Conservation (phyloP, 306 rosid species). For the Gillenia trifoliata region DNA sequence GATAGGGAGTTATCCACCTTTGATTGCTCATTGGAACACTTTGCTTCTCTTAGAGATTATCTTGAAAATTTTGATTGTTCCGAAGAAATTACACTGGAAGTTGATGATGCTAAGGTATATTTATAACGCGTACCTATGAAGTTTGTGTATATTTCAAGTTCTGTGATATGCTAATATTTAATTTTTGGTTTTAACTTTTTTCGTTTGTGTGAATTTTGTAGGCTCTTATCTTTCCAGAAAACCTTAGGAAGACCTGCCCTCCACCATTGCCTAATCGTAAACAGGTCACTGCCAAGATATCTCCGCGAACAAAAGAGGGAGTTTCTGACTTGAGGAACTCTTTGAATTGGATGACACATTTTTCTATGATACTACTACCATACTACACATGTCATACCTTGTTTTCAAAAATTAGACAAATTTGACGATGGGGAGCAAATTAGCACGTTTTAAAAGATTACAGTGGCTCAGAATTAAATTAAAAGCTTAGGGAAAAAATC, state of each 20-base stretch:
- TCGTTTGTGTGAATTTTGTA: too few species aligned
- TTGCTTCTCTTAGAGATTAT: neutral
- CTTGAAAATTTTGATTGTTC: neutral
- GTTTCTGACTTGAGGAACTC: neutral
- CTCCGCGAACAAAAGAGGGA: neutral
- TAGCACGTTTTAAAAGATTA: too few species aligned
- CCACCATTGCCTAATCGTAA: neutral
- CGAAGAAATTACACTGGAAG: neutral
- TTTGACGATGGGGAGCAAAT: too few species aligned
- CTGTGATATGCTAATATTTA: too few species aligned
- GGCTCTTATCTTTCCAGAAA: neutral
- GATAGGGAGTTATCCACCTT: neutral
- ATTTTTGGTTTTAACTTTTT: too few species aligned
- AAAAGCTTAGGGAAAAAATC: too few species aligned
- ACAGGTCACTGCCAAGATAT: neutral
- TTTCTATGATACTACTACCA: neutral
- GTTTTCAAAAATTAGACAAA: too few species aligned
- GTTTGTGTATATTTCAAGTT: too few species aligned
- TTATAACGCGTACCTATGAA: too few species aligned
- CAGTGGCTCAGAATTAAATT: too few species aligned
- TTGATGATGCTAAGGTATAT: neutral
- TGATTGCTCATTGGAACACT: neutral
- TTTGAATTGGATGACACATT: neutral
- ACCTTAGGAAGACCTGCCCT: neutral
- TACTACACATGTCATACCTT: too few species aligned